Percentiles rank a stretch among this genome's conserved stretches.
Conservation (phyloP, 2,329 filamentous ascomycete species). For the Curvularia hawaiiensis region DNA sequence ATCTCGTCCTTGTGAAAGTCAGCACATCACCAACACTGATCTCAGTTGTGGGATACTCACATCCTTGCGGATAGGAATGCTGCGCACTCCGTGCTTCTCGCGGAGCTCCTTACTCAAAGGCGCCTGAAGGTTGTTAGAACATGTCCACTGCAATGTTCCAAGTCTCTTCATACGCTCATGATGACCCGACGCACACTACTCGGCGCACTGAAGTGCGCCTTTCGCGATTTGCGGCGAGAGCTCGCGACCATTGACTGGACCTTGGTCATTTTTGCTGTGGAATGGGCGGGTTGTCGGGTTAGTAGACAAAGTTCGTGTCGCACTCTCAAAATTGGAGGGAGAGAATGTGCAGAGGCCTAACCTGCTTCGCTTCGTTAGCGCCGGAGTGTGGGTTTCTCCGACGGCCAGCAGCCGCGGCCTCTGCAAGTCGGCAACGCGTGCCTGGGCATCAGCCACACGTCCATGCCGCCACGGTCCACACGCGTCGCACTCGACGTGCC, state of each 20-base stretch:
- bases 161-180: slow-evolving; percentile 78
- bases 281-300: slow-evolving; percentile 42
- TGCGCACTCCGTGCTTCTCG: slow-evolving; percentile 95
- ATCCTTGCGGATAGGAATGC: slow-evolving; percentile 95
- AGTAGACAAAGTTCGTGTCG: slow-evolving; percentile 29
- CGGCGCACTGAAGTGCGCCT: slow-evolving; percentile 95
- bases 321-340: slow-evolving; percentile 24
- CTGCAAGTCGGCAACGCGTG: slow-evolving; percentile 4
- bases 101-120: slow-evolving; percentile 77
- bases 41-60: slow-evolving; percentile 47
- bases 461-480: slow-evolving; percentile 4
- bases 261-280: slow-evolving; percentile 69
- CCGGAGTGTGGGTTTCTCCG: slow-evolving; percentile 16
- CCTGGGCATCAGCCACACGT: background rate
- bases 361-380: slow-evolving; percentile 24
- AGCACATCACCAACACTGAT: slow-evolving; percentile 26
- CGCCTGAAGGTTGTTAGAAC: slow-evolving; percentile 45
- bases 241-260: slow-evolving; percentile 68
- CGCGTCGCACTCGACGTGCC: slow-evolving; percentile 12
- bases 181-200: slow-evolving; percentile 93
- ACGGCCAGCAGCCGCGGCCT: too few relatives aligned
- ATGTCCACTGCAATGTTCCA: slow-evolving; percentile 50
- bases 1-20: slow-evolving; percentile 69
- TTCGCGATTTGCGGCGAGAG: slow-evolving; percentile 98
- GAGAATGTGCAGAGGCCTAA: slow-evolving; percentile 15